Conservation (phyloP, 495 filamentous ascomycete genomes). For the Elasticomyces elasticus region DNA sequence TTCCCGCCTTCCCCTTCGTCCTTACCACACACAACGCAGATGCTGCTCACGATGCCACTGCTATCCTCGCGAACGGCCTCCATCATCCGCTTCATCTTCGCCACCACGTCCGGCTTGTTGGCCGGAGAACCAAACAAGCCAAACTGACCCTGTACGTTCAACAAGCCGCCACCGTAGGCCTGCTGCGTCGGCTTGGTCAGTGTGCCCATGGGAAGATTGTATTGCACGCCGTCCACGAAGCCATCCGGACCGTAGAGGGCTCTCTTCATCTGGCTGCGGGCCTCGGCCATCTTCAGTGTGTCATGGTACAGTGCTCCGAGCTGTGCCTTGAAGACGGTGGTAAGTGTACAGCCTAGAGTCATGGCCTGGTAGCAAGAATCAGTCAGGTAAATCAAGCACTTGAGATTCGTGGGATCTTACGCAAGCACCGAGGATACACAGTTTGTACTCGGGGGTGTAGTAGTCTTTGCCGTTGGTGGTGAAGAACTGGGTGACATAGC, state of each 20-base stretch:
- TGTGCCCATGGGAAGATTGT: background rate
- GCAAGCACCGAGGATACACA: slow-evolving; percentile 5
- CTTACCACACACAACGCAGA: slow-evolving; percentile 2
- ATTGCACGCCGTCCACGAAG: slow-evolving; percentile 2
- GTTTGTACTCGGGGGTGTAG: background rate
- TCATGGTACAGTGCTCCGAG: background rate
- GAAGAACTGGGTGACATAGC: background rate
- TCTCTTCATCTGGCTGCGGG: slow-evolving; percentile 6
- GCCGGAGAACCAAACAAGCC: background rate
- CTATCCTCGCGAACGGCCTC: background rate
- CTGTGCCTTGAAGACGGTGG: background rate
- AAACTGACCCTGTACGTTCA: background rate
- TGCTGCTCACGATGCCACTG: background rate
- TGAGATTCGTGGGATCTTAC: no score
- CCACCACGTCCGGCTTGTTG: background rate
- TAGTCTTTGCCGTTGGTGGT: background rate
- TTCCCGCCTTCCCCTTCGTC: background rate
- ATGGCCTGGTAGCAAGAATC: no score
- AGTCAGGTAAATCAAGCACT: no score
- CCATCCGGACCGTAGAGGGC: slow-evolving; percentile 8
- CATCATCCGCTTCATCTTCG: background rate
- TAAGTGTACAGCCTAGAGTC: slow-evolving; percentile 6
- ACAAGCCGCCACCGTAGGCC: no score
- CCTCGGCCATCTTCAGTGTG: background rate
- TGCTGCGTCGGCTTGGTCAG: background rate